phyloP scores from a whole-genome alignment of 345 rosid species.

The Dipteronia dyeriana region DNA sequence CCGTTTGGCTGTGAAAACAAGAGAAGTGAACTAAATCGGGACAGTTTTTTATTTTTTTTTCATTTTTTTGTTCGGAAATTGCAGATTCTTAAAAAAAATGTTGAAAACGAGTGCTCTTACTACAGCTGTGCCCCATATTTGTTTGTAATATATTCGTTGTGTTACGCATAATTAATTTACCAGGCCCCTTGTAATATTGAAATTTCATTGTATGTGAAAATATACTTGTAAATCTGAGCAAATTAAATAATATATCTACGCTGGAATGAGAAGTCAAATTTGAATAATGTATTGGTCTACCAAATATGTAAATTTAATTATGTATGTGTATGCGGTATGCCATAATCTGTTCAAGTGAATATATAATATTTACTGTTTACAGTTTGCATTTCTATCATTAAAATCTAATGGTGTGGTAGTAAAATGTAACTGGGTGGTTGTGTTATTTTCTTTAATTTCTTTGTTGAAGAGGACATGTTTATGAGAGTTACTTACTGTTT shows the following conservation, averaged over 20 bases:
- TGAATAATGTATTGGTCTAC: neutral
- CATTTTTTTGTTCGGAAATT: neutral
- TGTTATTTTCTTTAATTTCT: no score
- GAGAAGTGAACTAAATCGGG: neutral
- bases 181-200: neutral
- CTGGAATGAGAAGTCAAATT: neutral
- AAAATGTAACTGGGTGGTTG: no score
- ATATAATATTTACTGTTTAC: no score
- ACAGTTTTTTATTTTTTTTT: neutral
- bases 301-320: neutral
- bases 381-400: no score
- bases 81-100: no score
- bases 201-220: neutral
- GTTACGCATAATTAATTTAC: no score
- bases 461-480: no score
- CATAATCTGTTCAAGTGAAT: no score
- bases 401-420: neutral
- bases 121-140: neutral
- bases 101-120: no score
- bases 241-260: neutral
- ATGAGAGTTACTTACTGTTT: neutral
- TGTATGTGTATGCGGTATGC: no score
- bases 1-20: conserved; percentile 16
- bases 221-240: neutral
- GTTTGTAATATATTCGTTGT: conserved; percentile 2